Conservation (phyloP, 495 filamentous ascomycete genomes). For the Xylaria curta region DNA sequence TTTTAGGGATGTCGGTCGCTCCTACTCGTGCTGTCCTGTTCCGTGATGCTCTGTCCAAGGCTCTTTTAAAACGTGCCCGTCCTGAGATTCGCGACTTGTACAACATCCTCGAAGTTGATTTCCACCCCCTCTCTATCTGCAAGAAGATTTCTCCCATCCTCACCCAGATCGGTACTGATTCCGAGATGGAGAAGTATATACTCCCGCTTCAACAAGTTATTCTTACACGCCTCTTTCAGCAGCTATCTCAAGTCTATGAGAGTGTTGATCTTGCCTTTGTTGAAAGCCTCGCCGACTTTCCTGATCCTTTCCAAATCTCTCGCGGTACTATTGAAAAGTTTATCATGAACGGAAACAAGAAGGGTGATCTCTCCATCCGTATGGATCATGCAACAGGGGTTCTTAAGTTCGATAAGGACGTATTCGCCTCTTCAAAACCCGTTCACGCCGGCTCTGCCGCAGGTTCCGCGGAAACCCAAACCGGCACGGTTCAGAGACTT, state of each 20-base stretch:
- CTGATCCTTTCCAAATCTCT: slow-evolving; percentile 93
- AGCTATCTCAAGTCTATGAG: slow-evolving; percentile 98
- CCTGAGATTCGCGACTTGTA: slow-evolving; percentile 96
- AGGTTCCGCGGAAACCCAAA: slow-evolving; percentile 88
- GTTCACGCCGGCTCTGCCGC: slow-evolving; percentile 82
- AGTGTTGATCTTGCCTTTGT: slow-evolving; percentile 95
- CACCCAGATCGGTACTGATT: slow-evolving; percentile 88
- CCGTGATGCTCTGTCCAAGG: slow-evolving; percentile 94
- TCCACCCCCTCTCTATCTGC: slow-evolving; percentile 98
- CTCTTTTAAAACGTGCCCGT: slow-evolving; percentile 85
- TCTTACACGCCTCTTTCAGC: slow-evolving; percentile 96
- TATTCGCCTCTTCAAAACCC: slow-evolving; percentile 96
- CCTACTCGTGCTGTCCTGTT: slow-evolving; percentile 91
- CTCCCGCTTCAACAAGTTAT: slow-evolving; percentile 96
- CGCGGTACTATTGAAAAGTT: slow-evolving; percentile 97
- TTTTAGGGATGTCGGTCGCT: slow-evolving; percentile 88
- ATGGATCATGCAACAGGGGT: slow-evolving; percentile 94
- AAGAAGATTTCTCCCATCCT: slow-evolving; percentile 98
- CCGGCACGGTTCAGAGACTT: slow-evolving; percentile 86
- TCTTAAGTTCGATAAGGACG: slow-evolving; percentile 95
- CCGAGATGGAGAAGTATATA: slow-evolving; percentile 97
- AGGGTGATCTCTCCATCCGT: slow-evolving; percentile 95
- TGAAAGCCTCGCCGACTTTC: slow-evolving; percentile 92
- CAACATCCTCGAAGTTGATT: slow-evolving; percentile 98
- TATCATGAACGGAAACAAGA: slow-evolving; percentile 99